These are phyloP conservation scores for Myxozyma lipomycoides DNA, from an alignment of 805 yeast species.

Conservation along the genomic window DNA sequence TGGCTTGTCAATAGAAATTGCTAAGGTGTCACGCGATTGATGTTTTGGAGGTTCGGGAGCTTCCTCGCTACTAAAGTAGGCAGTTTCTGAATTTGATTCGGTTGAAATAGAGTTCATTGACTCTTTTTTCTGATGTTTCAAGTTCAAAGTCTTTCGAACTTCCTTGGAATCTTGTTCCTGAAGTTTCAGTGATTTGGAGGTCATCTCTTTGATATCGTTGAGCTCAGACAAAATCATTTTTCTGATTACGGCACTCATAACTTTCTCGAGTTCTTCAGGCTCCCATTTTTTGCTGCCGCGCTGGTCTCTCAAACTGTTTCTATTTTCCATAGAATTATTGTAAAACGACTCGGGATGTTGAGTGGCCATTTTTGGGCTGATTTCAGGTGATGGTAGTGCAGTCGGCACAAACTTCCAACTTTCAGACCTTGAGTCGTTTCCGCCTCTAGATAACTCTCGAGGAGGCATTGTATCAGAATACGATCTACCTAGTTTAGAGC, in stretches of 20 bases:
- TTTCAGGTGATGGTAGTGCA: neutral
- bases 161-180: too few relatives aligned
- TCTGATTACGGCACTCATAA: conserved; percentile 17
- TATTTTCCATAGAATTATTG: too few relatives aligned
- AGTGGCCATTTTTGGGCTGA: neutral
- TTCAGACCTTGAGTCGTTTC: too few relatives aligned
- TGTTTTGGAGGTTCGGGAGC: neutral
- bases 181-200: neutral
- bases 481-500: too few relatives aligned
- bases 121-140: too few relatives aligned
- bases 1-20: neutral
- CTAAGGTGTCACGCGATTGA: neutral
- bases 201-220: conserved; percentile 1
- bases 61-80: conserved; percentile 6
- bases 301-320: too few relatives aligned
- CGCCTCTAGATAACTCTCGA: too few relatives aligned
- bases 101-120: neutral
- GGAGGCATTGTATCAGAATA: too few relatives aligned
- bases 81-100: too few relatives aligned
- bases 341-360: too few relatives aligned
- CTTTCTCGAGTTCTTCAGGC: conserved; percentile 13
- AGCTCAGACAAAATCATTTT: conserved; percentile 16
- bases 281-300: too few relatives aligned
- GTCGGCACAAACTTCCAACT: neutral
- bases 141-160: neutral